These are phyloP conservation scores for Hygrophila difformis DNA, from an alignment of 257 asterid species.

Conservation along the genomic window DNA sequence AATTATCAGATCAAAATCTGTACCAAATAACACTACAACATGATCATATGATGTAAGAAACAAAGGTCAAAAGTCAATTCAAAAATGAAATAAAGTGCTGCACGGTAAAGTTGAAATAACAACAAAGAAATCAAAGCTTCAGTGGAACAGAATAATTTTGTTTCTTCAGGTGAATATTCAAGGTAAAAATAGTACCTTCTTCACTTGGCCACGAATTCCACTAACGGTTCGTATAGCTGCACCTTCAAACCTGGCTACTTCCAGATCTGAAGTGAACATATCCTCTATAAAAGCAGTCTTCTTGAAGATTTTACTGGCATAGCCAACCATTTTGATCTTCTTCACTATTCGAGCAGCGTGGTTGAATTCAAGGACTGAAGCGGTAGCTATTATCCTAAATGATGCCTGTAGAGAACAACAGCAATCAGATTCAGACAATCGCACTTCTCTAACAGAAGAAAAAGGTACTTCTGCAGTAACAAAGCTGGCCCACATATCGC, in stretches of 20 bases:
- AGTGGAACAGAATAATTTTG: neutral
- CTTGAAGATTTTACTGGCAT: constrained; percentile 84
- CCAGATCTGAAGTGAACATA: constrained; percentile 99
- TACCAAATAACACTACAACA: neutral
- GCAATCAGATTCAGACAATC: neutral
- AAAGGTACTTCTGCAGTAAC: no score
- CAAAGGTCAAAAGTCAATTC: neutral
- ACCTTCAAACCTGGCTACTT: constrained; percentile 96
- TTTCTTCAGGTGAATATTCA: neutral
- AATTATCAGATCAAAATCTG: neutral
- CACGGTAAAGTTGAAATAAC: neutral
- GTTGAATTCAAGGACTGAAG: constrained; percentile 84
- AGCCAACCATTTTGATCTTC: constrained; percentile 87
- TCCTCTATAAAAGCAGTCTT: constrained; percentile 90
- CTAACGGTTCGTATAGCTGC: constrained; percentile 91
- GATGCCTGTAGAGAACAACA: constrained; percentile 44
- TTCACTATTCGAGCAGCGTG: constrained; percentile 80
- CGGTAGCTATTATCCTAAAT: constrained; percentile 93
- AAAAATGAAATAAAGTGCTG: no score
- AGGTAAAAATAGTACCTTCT: constrained; percentile 53
- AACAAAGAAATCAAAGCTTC: neutral
- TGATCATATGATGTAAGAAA: neutral
- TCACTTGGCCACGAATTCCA: constrained; percentile 95
- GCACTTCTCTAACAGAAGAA: neutral
- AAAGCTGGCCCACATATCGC: no score